phyloP scores from a whole-genome alignment of 371 early-diverging fungal species.

The Encephalitozoon hellem region DNA sequence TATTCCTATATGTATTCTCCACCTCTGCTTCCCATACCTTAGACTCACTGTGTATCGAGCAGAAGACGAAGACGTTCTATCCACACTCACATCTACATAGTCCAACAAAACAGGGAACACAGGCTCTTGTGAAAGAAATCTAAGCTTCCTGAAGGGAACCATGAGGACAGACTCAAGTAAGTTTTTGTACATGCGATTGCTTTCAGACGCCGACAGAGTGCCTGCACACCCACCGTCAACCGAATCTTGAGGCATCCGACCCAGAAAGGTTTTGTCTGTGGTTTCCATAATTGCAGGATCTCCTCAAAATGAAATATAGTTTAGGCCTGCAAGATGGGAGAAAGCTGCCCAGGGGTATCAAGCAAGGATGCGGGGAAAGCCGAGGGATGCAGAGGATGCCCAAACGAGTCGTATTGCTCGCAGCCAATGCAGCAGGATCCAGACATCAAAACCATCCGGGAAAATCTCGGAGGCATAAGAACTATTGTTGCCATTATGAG shows the following conservation, averaged over 20 bases:
- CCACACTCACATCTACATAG: not conserved
- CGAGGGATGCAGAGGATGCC: conserved; percentile 85
- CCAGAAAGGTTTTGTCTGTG: not conserved
- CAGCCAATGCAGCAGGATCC: conserved; percentile 82
- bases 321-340: not conserved
- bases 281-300: not conserved
- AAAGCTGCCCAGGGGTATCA: conserved; percentile 65
- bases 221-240: not conserved
- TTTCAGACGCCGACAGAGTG: not conserved
- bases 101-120: not conserved
- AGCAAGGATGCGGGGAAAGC: conserved; percentile 79
- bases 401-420: conserved; percentile 81
- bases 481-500: conserved; percentile 87
- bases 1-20: not conserved
- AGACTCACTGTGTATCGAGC: not conserved
- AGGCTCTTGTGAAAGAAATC: not conserved
- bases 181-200: not conserved
- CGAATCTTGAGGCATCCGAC: not conserved
- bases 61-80: not conserved
- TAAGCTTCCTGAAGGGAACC: not conserved
- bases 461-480: conserved; percentile 62
- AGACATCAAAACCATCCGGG: conserved; percentile 59
- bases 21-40: not conserved
- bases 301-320: not conserved
- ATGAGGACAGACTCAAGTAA: not conserved